Conservation (phyloP, 306 rosid genomes). For the Trifolium pratense region DNA sequence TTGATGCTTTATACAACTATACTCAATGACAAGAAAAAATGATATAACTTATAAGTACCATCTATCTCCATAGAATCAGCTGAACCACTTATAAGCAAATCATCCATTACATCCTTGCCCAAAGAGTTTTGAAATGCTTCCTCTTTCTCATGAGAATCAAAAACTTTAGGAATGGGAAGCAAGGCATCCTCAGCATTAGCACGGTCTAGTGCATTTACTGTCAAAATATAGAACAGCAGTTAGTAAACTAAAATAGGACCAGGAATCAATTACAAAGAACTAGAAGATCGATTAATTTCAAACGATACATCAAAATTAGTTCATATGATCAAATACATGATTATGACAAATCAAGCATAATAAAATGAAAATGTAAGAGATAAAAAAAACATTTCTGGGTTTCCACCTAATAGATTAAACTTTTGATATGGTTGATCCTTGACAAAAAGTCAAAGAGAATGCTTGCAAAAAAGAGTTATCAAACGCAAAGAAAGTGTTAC, state of each 20-base stretch:
- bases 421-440: conserved; percentile 25
- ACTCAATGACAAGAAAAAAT: conserved; percentile 18
- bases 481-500: conserved; percentile 45
- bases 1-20: conserved; percentile 29
- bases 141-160: conserved; percentile 56
- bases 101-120: conserved; percentile 44
- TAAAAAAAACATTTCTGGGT: background rate
- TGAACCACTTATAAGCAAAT: conserved; percentile 44
- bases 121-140: conserved; percentile 46
- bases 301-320: conserved; percentile 16
- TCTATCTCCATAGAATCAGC: conserved; percentile 47
- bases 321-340: conserved; percentile 39
- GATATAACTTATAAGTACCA: conserved; percentile 49
- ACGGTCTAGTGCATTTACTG: conserved; percentile 86
- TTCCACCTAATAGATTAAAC: conserved; percentile 21
- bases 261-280: conserved; percentile 19
- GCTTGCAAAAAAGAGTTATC: conserved; percentile 18
- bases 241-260: conserved; percentile 39
- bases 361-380: background rate
- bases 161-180: conserved; percentile 80
- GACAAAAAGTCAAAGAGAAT: conserved; percentile 32
- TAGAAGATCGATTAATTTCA: conserved; percentile 16
- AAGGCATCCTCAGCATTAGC: conserved; percentile 94
- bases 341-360: conserved; percentile 33
- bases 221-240: conserved; percentile 45